Base-by-base conservation (phyloP, 2,329 filamentous ascomycete species). In the Sclerotinia trifoliorum region DNA sequence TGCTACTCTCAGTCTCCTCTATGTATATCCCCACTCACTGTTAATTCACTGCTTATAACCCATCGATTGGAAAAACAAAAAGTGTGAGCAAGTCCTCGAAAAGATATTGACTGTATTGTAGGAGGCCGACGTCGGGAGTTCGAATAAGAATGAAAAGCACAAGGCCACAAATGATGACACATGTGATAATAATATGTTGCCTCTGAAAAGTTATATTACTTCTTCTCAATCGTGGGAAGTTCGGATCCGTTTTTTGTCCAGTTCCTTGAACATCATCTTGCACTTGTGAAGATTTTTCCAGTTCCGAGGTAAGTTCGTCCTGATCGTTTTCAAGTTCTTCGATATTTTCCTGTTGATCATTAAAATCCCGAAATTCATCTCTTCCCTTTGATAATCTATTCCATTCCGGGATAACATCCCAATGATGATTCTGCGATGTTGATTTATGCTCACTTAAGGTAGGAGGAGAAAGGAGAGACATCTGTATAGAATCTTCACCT, bases 291-390 rank as follows among this genome's bases (percentile, higher is more conserved):
- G 3, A 21, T n/a, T 10, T 56, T 5, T 17, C 29, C 2, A 0
- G 1, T 10, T 4, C 11, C 5, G 21, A 4, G 6, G 15, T 24
- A 2, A 11, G 21, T 2, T 56, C 2, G 10, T 39, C 2, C n/a
- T 1, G 5, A 3, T 24, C 21, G 32, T 13, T 24, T 1, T 15
- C 5, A 15, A 24, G 19, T 11, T 55, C 21, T 5, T n/a, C 29
- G 3, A 21, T 2, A 13, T 2, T 35, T 56, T 39, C 21, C 1
- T 55, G 2, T 11, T 21, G 17, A 29, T 29, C 29, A 29, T 29
- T 2, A 8, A 0, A 11, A 6, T 39, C 2, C 1, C 2, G 21
- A 13, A 17, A 0, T n/a, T 1, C 7, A 21, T n/a, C 21, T 39
- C 13, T 35, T 4, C 32, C 19, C 5, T 24, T 2, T 21, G 2